phyloP scores from a whole-genome alignment of 805 yeast species.

The Maudiozyma bulderi region DNA sequence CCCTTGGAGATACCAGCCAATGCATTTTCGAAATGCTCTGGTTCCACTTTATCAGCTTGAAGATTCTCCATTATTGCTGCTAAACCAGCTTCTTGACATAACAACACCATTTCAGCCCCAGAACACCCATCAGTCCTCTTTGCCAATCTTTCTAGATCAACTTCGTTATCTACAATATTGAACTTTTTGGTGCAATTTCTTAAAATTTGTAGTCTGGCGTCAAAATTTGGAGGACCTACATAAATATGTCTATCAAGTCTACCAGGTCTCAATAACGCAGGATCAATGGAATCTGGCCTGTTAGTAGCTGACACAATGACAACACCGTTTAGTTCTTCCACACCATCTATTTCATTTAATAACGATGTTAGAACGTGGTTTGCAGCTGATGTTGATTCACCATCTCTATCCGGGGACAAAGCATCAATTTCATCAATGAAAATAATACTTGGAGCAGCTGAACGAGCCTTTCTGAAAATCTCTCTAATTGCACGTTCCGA shows the following conservation, averaged over 20 bases:
- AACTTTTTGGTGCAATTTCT: conserved; percentile 61
- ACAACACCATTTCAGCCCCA: conserved; percentile 88
- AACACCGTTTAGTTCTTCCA: conserved; percentile 88
- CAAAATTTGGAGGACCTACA: conserved; percentile 82
- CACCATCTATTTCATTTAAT: conserved; percentile 93
- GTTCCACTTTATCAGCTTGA: conserved; percentile 43
- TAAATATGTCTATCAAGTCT: conserved; percentile 87
- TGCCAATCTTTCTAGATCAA: conserved; percentile 47
- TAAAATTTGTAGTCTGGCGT: conserved; percentile 72
- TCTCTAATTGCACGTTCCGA: conserved; percentile 90
- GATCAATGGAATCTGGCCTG: conserved; percentile 85
- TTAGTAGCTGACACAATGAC: conserved; percentile 94
- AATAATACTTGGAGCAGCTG: conserved; percentile 88
- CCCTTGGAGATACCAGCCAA: conserved; percentile 59
- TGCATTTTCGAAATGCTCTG: conserved; percentile 65
- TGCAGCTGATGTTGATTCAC: conserved; percentile 54
- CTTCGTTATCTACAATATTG: conserved; percentile 37
- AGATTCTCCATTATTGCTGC: conserved; percentile 81
- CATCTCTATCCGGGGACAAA: conserved; percentile 65
- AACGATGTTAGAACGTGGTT: conserved; percentile 84
- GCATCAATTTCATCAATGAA: conserved; percentile 98
- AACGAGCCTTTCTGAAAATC: conserved; percentile 84
- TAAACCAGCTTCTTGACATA: conserved; percentile 93
- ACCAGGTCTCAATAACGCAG: conserved; percentile 92
- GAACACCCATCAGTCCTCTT: conserved; percentile 77